Evolutionary conservation across 192 early-diverging fungal genomes (phyloP).

Genomic region (Backusella morwellensis): DNA sequence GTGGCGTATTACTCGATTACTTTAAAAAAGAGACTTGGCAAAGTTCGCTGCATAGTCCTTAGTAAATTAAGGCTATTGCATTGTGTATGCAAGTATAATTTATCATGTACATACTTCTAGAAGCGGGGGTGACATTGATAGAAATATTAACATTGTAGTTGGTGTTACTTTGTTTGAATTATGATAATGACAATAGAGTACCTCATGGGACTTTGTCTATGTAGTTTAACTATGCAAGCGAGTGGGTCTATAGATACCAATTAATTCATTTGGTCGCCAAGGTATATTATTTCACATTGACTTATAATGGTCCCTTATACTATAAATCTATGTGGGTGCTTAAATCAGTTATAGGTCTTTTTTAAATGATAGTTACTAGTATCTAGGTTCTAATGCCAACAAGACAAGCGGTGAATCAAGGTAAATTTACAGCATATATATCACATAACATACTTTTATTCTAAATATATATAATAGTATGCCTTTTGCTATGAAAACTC

Average conservation of each 20-base stretch:
- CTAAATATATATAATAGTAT: background rate
- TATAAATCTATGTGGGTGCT: background rate
- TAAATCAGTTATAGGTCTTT: too few relatives aligned
- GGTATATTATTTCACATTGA: background rate
- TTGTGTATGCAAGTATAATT: background rate
- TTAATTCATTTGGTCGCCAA: background rate
- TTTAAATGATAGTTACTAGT: too few relatives aligned
- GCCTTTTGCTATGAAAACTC: background rate
- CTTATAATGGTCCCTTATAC: too few relatives aligned
- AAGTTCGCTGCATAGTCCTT: background rate
- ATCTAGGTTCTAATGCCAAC: background rate
- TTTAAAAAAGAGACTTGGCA: background rate
- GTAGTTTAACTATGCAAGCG: background rate
- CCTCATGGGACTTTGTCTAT: background rate
- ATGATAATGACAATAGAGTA: background rate
- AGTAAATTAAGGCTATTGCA: background rate
- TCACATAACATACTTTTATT: background rate
- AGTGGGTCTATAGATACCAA: background rate
- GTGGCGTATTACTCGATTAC: background rate
- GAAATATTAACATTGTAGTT: background rate
- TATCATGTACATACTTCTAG: background rate
- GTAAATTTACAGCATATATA: background rate
- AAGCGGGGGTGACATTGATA: background rate
- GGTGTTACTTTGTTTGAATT: background rate
- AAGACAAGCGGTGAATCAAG: background rate